Base-by-base conservation (phyloP, 768 basidiomycete genomes). In the Leccinum olivaceopallidum region DNA sequence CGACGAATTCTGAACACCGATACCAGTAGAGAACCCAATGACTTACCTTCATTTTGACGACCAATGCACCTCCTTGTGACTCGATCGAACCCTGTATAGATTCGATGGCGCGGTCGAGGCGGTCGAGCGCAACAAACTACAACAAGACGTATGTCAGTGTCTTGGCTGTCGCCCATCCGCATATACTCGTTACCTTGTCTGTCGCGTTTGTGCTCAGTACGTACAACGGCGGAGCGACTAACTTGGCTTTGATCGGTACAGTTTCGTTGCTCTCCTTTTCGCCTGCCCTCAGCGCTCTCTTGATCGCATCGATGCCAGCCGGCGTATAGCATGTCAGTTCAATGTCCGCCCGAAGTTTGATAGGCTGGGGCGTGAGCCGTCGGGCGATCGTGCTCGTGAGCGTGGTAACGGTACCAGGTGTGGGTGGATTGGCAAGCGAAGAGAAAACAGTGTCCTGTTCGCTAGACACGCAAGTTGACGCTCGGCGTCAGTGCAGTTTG, bases 311-410 rank as follows among this genome's bases (percentile, higher is more conserved):
- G 73, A 99, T 98, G 9, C 97, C 96, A 6, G 92, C 86, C 36
- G 94, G 95, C 1, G 90, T 89, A 74, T 97, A 99, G 75, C 96
- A 98, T 44, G 95, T 97, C 50, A 99, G 78, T 77, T 98, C 95
- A 68, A 99, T 92, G 76, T 99, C 97, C 5, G 97, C 95, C 67
- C 97, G 93, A 44, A 99, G 85, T 78, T 98, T 99, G 81, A 99
- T 95, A 6, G 97, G 95, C 74, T 99, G 97, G 2, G 97, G 97
- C 0, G 97, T 99, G 42, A 98, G 81, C 13, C 97, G 89, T 49
- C 95, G 89, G 7, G 95, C 95, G 70, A 99, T 97, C 22, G 94
- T 96, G 58, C 83, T 75, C 62, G 83, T 84, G 20, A 98, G 83
- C 48, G 90, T 80, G 4, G 80, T 75, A 32, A 86, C 77, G 1